phyloP scores from a whole-genome alignment of 371 early-diverging fungal species.

The Syncephalis plumigaleata region DNA sequence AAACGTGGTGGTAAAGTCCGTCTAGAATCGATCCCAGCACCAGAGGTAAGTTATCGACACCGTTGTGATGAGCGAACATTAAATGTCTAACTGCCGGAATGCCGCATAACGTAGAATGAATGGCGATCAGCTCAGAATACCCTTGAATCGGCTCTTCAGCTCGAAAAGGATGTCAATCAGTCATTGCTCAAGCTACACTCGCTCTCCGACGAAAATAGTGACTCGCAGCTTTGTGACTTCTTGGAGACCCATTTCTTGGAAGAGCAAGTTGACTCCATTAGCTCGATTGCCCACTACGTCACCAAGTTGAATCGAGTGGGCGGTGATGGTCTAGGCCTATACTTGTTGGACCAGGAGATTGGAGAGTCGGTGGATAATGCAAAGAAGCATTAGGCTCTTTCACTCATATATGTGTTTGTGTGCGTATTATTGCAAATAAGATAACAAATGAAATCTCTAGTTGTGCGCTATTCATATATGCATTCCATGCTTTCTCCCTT shows the following conservation, averaged over 20 bases:
- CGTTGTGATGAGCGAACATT: background rate
- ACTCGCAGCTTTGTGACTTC: constrained; percentile 32
- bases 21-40: constrained; percentile 18
- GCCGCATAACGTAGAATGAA: constrained; percentile 16
- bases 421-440: too few species aligned
- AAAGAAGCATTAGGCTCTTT: too few species aligned
- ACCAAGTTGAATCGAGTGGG: constrained; percentile 45
- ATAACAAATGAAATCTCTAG: too few species aligned
- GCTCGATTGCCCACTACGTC: constrained; percentile 39
- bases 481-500: too few species aligned
- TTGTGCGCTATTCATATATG: too few species aligned
- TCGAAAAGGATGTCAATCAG: constrained; percentile 49
- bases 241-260: constrained; percentile 34
- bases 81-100: background rate
- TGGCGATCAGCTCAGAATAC: constrained; percentile 47
- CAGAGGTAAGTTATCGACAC: constrained; percentile 4
- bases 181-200: constrained; percentile 29
- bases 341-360: constrained; percentile 7
- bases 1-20: constrained; percentile 34
- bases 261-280: constrained; percentile 52
- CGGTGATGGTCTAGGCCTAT: constrained; percentile 22
- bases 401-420: too few species aligned
- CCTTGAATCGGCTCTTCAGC: constrained; percentile 40
- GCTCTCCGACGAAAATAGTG: constrained; percentile 23
- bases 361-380: too few species aligned